Percentiles rank a stretch among this genome's conserved stretches.
Conservation (phyloP, 1,284 basidiomycete genomes). For the Limonomyces culmigenus region DNA sequence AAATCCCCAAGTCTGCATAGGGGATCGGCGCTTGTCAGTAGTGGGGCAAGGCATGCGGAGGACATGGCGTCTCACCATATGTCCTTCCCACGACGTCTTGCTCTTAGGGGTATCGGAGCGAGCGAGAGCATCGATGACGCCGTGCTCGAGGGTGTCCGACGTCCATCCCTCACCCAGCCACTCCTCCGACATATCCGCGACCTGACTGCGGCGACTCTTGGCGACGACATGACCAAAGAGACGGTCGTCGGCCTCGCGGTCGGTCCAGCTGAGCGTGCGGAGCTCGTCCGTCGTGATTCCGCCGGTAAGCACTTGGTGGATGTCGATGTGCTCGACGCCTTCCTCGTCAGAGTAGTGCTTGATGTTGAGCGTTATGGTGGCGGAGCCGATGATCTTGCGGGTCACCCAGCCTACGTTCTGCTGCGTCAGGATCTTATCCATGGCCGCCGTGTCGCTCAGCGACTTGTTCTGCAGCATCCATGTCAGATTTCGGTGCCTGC, state of each 20-base stretch:
- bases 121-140: constrained; percentile 15
- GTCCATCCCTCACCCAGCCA: constrained; percentile 20
- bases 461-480: constrained; percentile 35
- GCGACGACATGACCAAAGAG: constrained; percentile 37
- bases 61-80: too few species aligned
- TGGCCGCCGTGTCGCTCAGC: constrained; percentile 32
- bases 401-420: constrained; percentile 51
- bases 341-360: constrained; percentile 42
- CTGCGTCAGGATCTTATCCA: constrained; percentile 38
- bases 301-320: constrained; percentile 41
- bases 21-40: too few species aligned
- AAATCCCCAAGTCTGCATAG: too few species aligned
- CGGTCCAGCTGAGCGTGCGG: constrained; percentile 32
- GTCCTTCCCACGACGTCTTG: too few species aligned
- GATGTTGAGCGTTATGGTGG: constrained; percentile 34
- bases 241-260: constrained; percentile 28
- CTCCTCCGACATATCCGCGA: constrained; percentile 17
- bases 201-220: constrained; percentile 21
- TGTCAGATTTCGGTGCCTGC: too few species aligned
- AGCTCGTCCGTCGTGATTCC: constrained; percentile 37
- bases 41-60: too few species aligned
- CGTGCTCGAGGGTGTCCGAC: constrained; percentile 15
- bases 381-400: constrained; percentile 32
- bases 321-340: constrained; percentile 40
- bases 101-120: constrained; percentile 21